Evolutionary conservation across 2,329 filamentous ascomycete species (phyloP), one percentile per base, ranked within the genome.

Genomic region (Aspergillus fumigatus): DNA sequence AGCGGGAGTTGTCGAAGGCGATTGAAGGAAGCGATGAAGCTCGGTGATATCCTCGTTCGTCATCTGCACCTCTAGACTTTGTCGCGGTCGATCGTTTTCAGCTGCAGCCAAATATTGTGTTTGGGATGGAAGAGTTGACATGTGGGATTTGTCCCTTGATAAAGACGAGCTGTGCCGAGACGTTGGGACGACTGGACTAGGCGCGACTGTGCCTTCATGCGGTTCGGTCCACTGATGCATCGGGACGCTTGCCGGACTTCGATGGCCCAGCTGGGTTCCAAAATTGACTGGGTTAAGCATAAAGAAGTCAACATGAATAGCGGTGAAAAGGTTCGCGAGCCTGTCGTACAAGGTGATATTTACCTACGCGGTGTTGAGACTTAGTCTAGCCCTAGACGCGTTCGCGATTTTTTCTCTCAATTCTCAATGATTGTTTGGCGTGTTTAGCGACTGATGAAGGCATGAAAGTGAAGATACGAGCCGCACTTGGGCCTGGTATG

Each of bases 1-100:
- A 53, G 54, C 50, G 38, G 53, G 47, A 23, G 62, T 53, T 5
- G 69, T 57, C 19, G 54, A 54, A 51, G 68, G 67, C 4, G 65
- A 61, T 52, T 74, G 71, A 41, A 75, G 71, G 59, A 74, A 73
- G 43, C 65, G 69, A 45, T 74, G 66, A 11, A 75, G 65, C 48
- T 75, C 73, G 29, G 67, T 62, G 26, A 73, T 57, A 52, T 66
- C 68, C 45, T 75, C 71, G 53, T 65, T 71, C 41, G 65, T 67
- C 51, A 64, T 23, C 26, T 61, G 45, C 61, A 61, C 54, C 63
- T 62, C 55, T 17, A 40, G 23, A 3, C 48, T 17, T 40, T 53
- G 60, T 25, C 55, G 51, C 35, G 59, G 40, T 17, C 57, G 60
- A 14, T 54, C 41, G 19, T 60, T 58, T 26, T 62, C 62, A 19